Evolutionary conservation across 768 basidiomycete species (phyloP).

Genomic region (Agrocybe chaxingu): DNA sequence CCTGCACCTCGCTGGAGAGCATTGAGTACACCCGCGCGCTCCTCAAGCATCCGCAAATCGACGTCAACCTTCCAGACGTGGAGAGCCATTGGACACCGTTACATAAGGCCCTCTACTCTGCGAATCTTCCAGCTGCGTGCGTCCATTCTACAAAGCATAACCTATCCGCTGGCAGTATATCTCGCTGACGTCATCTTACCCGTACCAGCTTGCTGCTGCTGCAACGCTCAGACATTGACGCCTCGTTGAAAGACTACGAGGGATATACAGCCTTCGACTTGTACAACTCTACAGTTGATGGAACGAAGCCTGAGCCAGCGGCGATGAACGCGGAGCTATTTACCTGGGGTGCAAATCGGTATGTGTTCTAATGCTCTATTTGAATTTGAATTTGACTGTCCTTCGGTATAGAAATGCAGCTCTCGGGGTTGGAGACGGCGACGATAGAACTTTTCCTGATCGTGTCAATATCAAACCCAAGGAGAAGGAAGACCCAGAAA

Average conservation of each 20-base stretch:
- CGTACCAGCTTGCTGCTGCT: conserved; percentile 64
- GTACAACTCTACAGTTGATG: conserved; percentile 85
- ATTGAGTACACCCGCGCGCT: conserved; percentile 78
- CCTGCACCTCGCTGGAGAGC: conserved; percentile 63
- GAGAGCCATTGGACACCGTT: conserved; percentile 93
- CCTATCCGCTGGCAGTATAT: conserved; percentile 1
- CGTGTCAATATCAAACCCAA: conserved; percentile 51
- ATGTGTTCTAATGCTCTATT: conserved; percentile 7
- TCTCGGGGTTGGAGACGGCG: conserved; percentile 78
- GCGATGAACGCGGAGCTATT: conserved; percentile 57
- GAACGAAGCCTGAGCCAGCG: conserved; percentile 52
- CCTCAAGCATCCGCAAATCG: conserved; percentile 69
- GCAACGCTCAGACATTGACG: conserved; percentile 70
- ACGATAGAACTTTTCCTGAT: conserved; percentile 80
- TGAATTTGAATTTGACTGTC: not conserved
- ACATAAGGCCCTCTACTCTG: conserved; percentile 81
- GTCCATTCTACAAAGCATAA: conserved; percentile 20
- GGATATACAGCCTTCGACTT: conserved; percentile 91
- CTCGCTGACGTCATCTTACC: conserved; percentile 18
- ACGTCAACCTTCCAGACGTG: conserved; percentile 74
- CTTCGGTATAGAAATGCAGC: conserved; percentile 64
- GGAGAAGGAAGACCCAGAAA: conserved; percentile 22
- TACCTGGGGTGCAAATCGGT: conserved; percentile 88
- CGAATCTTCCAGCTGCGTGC: conserved; percentile 70
- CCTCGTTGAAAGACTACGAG: conserved; percentile 73